Percentiles rank a stretch among this genome's conserved stretches.
Evolutionary conservation across 768 basidiomycete species (phyloP).

Genomic region (Phanerodontia chrysosporium): DNA sequence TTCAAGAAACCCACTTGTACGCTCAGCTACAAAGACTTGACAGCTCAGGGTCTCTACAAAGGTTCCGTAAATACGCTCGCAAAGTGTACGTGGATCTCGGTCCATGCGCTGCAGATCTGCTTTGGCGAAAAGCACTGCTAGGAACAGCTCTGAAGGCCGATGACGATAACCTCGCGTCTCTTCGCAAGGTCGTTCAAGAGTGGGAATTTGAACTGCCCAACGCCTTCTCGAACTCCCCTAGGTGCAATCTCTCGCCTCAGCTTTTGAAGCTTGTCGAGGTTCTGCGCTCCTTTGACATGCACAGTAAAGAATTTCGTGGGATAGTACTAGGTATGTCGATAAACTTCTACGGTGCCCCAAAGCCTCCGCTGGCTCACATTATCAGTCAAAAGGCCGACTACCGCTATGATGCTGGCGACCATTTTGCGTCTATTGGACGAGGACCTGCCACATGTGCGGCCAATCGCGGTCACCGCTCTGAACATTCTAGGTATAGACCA

Average conservation of each 20-base stretch:
- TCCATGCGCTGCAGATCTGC: slow-evolving; percentile 61
- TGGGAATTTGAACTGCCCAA: slow-evolving; percentile 67
- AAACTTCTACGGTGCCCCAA: not conserved
- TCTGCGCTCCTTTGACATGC: slow-evolving; percentile 48
- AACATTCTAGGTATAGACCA: not conserved
- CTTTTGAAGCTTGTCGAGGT: slow-evolving; percentile 57
- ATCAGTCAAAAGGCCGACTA: slow-evolving; percentile 48
- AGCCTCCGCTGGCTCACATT: slow-evolving; percentile 4
- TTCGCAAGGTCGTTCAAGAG: slow-evolving; percentile 46
- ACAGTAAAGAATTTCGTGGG: slow-evolving; percentile 59
- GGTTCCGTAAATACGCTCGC: slow-evolving; percentile 44
- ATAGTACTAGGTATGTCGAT: slow-evolving; percentile 54
- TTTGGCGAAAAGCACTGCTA: slow-evolving; percentile 56
- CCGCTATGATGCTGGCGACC: slow-evolving; percentile 57
- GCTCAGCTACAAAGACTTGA: slow-evolving; percentile 45
- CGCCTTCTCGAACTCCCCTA: slow-evolving; percentile 46
- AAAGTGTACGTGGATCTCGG: slow-evolving; percentile 53
- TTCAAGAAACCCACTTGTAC: slow-evolving; percentile 38
- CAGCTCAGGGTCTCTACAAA: slow-evolving; percentile 34
- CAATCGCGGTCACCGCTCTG: not conserved
- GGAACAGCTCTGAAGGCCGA: slow-evolving; percentile 32
- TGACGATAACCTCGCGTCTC: slow-evolving; percentile 13
- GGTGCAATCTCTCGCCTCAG: slow-evolving; percentile 69
- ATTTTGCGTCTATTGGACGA: slow-evolving; percentile 53
- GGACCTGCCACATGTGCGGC: slow-evolving; percentile 29